phyloP scores from a whole-genome alignment of 2,329 filamentous ascomycete genomes.

The Diaporthe citriasiana region DNA sequence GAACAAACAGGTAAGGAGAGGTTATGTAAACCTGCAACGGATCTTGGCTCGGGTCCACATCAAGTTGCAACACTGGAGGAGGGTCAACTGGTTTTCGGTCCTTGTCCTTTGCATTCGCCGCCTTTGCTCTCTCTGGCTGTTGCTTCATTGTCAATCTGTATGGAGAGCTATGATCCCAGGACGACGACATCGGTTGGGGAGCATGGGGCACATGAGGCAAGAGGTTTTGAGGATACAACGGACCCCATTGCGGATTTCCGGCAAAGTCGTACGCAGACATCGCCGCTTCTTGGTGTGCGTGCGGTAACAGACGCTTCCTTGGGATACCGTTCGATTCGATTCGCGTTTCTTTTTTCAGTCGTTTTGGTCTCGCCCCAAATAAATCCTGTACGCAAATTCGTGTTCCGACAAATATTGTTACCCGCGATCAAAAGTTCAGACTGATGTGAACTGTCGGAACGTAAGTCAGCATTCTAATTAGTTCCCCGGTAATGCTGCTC shows the following conservation, averaged over 20 bases:
- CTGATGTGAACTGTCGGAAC: neutral
- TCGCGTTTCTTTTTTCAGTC: conserved; percentile 4
- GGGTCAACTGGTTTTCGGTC: conserved; percentile 91
- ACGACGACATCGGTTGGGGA: conserved; percentile 18
- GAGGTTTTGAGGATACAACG: conserved; percentile 37
- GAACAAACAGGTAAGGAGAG: conserved; percentile 51
- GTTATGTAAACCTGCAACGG: conserved; percentile 68
- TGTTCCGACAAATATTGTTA: neutral
- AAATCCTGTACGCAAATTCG: neutral
- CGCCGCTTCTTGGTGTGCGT: neutral
- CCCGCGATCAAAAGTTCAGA: neutral
- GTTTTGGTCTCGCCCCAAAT: neutral
- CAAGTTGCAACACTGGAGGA: conserved; percentile 84
- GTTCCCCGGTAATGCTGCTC: neutral
- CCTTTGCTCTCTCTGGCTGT: conserved; percentile 43
- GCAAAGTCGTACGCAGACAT: conserved; percentile 42
- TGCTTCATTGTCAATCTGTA: conserved; percentile 42
- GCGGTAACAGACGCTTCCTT: neutral
- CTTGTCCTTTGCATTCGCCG: conserved; percentile 51
- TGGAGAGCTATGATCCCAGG: conserved; percentile 40
- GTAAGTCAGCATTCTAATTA: neutral
- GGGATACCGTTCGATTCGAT: conserved; percentile 5
- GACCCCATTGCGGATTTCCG: conserved; percentile 34
- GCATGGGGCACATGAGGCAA: conserved; percentile 35
- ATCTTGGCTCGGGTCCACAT: conserved; percentile 62